A percentile compares a stretch with the other conserved stretches of the same genome.
Conservation (phyloP, 768 basidiomycete species). For the Suillus luteus region DNA sequence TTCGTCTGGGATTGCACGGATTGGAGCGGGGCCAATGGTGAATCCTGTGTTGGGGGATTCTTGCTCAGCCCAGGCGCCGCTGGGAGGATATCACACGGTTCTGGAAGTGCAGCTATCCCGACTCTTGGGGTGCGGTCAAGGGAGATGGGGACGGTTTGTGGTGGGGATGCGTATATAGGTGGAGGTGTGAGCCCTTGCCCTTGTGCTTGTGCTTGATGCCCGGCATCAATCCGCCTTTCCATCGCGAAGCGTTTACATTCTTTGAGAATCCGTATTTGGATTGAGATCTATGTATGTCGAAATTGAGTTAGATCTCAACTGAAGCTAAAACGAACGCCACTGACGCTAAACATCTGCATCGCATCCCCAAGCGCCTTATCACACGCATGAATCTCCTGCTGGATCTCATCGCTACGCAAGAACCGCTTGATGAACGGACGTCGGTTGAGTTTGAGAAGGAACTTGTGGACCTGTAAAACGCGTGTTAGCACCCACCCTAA, state of each 20-base stretch:
- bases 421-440: slow-evolving; percentile 80
- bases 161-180: not conserved
- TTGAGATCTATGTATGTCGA: too few relatives aligned
- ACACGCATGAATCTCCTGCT: slow-evolving; percentile 51
- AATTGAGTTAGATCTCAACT: too few relatives aligned
- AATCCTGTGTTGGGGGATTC: not conserved
- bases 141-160: too few relatives aligned
- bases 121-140: not conserved
- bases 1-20: not conserved
- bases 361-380: slow-evolving; percentile 56
- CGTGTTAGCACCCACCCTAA: not conserved
- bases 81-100: not conserved
- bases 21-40: not conserved
- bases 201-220: not conserved
- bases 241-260: not conserved
- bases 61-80: not conserved
- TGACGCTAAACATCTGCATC: slow-evolving; percentile 55
- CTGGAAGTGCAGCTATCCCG: not conserved
- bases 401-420: slow-evolving; percentile 71
- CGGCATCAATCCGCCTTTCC: not conserved
- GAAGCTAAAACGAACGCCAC: too few relatives aligned
- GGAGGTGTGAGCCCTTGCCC: not conserved
- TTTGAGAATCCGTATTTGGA: not conserved
- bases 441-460: slow-evolving; percentile 60
- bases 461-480: slow-evolving; percentile 43